A percentile compares a stretch with the other conserved stretches of the same genome.
phyloP scores from a whole-genome alignment of 1,139 yeast genomes.

The Suhomyces choctaworum region DNA sequence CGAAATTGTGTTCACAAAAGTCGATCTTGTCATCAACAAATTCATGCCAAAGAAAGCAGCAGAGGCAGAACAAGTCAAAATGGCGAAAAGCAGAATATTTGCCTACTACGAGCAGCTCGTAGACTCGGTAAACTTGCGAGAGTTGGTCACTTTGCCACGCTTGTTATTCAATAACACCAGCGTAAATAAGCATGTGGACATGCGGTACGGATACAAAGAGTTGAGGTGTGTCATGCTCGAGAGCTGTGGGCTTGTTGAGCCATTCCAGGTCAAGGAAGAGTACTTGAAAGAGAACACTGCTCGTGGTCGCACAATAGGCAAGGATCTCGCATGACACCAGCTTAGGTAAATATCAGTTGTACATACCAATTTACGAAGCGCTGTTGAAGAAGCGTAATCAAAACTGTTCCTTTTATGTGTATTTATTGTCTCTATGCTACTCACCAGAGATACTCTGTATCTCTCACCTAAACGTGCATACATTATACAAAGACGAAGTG shows the following conservation, averaged over 20 bases:
- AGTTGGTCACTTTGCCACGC: conserved; percentile 31
- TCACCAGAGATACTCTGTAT: no score
- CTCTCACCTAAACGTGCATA: conserved; percentile 8
- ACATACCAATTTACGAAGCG: no score
- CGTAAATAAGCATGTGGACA: conserved; percentile 22
- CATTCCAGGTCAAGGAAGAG: conserved; percentile 2
- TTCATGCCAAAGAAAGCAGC: conserved; percentile 17
- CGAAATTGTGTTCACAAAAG: conserved; percentile 75
- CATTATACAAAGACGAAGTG: conserved; percentile 17
- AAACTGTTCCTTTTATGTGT: no score
- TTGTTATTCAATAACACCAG: conserved; percentile 38
- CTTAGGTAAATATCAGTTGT: no score
- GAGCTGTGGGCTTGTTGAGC: conserved; percentile 29
- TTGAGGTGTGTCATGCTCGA: conserved; percentile 36
- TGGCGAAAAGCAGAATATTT: conserved; percentile 27
- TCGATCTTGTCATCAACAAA: conserved; percentile 51
- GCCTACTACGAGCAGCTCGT: conserved; percentile 26
- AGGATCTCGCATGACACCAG: no score
- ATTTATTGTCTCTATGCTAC: no score
- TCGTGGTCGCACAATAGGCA: no score
- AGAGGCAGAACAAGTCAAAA: conserved; percentile 14
- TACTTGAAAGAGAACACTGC: no score
- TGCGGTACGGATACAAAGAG: conserved; percentile 37
- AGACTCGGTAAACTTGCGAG: conserved; percentile 23
- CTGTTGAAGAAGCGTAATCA: no score